A percentile compares a stretch with the other conserved stretches of the same genome.
Evolutionary conservation across 1,284 basidiomycete genomes (phyloP).

Genomic region (Ganoderma meredithae): DNA sequence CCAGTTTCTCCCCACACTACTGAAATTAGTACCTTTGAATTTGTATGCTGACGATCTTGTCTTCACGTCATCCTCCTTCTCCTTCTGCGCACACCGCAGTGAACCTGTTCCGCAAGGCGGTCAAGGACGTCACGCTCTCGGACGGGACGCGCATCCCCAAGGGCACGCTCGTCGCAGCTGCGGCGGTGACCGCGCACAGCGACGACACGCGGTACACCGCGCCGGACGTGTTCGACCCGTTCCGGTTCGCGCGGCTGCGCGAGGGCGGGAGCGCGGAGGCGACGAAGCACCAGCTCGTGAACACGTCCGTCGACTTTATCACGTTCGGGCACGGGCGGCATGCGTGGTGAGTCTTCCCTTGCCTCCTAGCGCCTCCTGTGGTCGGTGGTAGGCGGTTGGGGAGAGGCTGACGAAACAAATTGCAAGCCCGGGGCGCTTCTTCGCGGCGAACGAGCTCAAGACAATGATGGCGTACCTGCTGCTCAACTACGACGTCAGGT

Average conservation of each 20-base stretch:
- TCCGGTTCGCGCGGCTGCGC: constrained; percentile 54
- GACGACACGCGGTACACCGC: constrained; percentile 51
- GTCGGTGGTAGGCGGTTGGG: neutral
- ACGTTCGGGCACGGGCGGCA: constrained; percentile 43
- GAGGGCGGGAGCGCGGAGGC: constrained; percentile 35
- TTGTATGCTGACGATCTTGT: neutral
- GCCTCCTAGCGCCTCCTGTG: neutral
- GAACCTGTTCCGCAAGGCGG: constrained; percentile 35
- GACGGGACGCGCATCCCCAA: constrained; percentile 53
- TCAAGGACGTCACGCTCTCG: constrained; percentile 49
- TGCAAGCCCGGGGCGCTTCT: constrained; percentile 36
- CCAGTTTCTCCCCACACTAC: too few species aligned
- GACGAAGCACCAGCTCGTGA: constrained; percentile 41
- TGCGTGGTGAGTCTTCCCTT: constrained; percentile 37
- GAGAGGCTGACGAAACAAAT: neutral
- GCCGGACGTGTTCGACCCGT: constrained; percentile 50
- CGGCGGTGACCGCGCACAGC: constrained; percentile 50
- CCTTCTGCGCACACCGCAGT: constrained; percentile 17
- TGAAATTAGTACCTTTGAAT: neutral
- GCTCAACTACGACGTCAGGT: constrained; percentile 36
- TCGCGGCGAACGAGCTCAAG: constrained; percentile 38
- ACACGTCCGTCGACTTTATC: constrained; percentile 39
- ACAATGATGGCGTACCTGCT: constrained; percentile 37
- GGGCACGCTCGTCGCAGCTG: constrained; percentile 50
- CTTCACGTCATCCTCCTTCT: neutral